Percentiles rank a stretch among this genome's conserved stretches.
phyloP scores from a whole-genome alignment of 805 yeast species.

The Zygosaccharomyces siamensis region DNA sequence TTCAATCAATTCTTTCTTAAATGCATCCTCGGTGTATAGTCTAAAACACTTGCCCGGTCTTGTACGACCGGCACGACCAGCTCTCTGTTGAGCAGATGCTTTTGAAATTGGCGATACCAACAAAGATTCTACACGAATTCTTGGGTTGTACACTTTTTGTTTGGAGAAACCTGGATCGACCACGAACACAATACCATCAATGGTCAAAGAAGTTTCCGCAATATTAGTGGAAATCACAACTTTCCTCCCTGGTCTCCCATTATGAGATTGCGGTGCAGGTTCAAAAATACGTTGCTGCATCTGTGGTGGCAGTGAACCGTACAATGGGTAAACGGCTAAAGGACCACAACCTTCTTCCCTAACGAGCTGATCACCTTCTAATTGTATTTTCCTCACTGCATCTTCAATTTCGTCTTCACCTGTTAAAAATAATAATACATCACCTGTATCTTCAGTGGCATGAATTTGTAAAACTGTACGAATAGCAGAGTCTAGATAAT shows the following conservation, averaged over 20 bases:
- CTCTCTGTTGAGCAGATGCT: conserved; percentile 97
- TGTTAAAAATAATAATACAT: conserved; percentile 76
- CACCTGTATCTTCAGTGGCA: conserved; percentile 94
- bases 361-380: conserved; percentile 84
- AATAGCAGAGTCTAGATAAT: conserved; percentile 90
- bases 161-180: conserved; percentile 97
- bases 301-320: conserved; percentile 94
- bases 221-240: conserved; percentile 89
- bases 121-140: conserved; percentile 90
- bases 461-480: conserved; percentile 94
- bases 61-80: conserved; percentile 99
- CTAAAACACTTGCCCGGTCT: conserved; percentile 98
- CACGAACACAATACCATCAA: conserved; percentile 95
- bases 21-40: conserved; percentile 93
- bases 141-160: conserved; percentile 93
- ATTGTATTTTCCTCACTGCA: conserved; percentile 80
- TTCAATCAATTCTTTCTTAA: conserved; percentile 86
- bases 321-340: conserved; percentile 80
- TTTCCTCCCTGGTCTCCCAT: conserved; percentile 92
- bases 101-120: conserved; percentile 94
- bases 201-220: conserved; percentile 96
- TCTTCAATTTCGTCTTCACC: conserved; percentile 99
- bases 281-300: conserved; percentile 93
- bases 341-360: conserved; percentile 93
- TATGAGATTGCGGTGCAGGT: conserved; percentile 70